Base-by-base conservation (phyloP, 2,329 filamentous ascomycete genomes). In the Fusarium clavum region DNA sequence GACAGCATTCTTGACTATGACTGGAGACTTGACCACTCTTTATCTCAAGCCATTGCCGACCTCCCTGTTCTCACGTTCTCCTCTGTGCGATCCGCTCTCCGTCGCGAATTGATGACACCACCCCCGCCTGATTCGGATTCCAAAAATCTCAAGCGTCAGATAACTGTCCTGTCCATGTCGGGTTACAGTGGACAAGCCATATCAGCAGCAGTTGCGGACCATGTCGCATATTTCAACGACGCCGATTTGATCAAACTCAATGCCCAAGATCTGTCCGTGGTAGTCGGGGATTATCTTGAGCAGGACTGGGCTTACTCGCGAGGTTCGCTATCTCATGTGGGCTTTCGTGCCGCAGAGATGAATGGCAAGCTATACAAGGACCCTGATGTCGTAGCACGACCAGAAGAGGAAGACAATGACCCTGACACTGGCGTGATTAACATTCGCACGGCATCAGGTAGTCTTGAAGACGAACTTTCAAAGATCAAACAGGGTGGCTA, bases 191-290 rank as follows among this genome's bases (percentile, higher is more conserved):
- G 81, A 2, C 79, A 77, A 43, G 76, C 78, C 2, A 78, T 82
- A 59, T 74, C 79, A n/a, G 73, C 80, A 55, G 76, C 79, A 18
- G 81, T 92, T n/a, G 86, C 94, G 3, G 84, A 88, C 63, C 85
- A 88, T 53, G 81, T 91, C 45, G 91, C 92, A 1, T 81, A 82
- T 14, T 84, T 88, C 34, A 81, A 92, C 8, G 82, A 81, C 9
- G 90, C 92, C 5, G 89, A 95, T 70, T 75, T 95, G 5, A 81
- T 96, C 32, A 85, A 87, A 22, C 77, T 97, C 13, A 87, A 90
- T 74, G 88, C 92, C 2, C 87, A 90, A 67, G 90, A 92, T 74
- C 81, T 97, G 56, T 91, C 91, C 5, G 85, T 90, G 52, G 82
- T 96, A 27, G 85, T 91, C 1, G 91, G 90, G 5, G 85, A 88